Percentiles rank a stretch among this genome's conserved stretches.
phyloP scores from a whole-genome alignment of 371 early-diverging fungal genomes.

The Saksenaea vasiformis region DNA sequence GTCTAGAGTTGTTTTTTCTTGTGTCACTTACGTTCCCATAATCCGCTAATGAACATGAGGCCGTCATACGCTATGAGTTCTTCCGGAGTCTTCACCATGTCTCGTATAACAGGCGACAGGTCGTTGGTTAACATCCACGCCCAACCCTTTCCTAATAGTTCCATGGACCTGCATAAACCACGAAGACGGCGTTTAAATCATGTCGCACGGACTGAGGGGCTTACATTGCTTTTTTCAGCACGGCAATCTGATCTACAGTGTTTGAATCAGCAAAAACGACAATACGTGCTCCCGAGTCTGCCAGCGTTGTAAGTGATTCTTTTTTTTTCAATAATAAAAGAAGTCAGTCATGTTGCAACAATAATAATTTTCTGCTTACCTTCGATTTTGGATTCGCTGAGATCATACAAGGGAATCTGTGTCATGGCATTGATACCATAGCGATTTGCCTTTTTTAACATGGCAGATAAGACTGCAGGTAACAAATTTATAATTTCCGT shows the following conservation, averaged over 20 bases:
- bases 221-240: constrained; percentile 35
- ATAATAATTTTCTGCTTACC: no score
- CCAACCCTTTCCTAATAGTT: constrained; percentile 39
- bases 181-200: background rate
- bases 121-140: constrained; percentile 46
- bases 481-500: no score
- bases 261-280: constrained; percentile 38
- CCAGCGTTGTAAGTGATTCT: constrained; percentile 32
- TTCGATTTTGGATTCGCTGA: constrained; percentile 19
- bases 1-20: background rate
- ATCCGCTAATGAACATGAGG: constrained; percentile 48
- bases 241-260: constrained; percentile 29
- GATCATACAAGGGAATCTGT: constrained; percentile 32
- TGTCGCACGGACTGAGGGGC: constrained; percentile 3
- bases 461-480: constrained; percentile 18
- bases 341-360: no score
- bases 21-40: constrained; percentile 44
- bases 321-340: no score
- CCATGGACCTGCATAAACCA: constrained; percentile 28
- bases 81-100: constrained; percentile 13
- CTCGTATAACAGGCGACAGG: constrained; percentile 28
- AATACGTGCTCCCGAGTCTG: constrained; percentile 28
- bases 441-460: constrained; percentile 17
- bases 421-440: constrained; percentile 23
- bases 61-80: constrained; percentile 36